Evolutionary conservation across 495 filamentous ascomycete species (phyloP), one percentile per base, ranked within the genome.

Genomic region (Aspergillus campestris): DNA sequence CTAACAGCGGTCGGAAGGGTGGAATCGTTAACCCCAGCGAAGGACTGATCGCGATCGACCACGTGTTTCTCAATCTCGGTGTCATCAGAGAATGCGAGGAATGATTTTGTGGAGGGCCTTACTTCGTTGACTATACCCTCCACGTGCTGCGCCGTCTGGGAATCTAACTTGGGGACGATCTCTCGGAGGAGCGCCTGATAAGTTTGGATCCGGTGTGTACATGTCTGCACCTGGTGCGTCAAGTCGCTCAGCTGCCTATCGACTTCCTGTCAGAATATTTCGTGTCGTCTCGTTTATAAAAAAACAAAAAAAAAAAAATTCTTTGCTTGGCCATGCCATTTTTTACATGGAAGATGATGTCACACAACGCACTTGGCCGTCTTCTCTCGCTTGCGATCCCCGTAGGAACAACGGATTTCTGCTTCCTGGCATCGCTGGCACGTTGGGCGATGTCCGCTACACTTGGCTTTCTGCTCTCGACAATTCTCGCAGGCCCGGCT

Each of bases 401-500:
- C 69, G 57, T 82, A 83, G 5, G 63, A 62, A 49, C 80, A 83
- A 7, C 14, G 39, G 29, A 73, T 56, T 13, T 64, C 64, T 15
- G 71, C 66, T 47, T 80, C 74, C 57, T 68, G 60, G 49, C 80
- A 83, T 47, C 79, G 70, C 34, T 72, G 69, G 55, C 80, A 83
- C 14, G 56, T 55, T 33, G 80, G 80, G 40, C 66, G 67, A 45
- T 72, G 72, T 8, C 79, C 79, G 47, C 70, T 79, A 57, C 78
- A 81, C 59, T 81, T 82, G 47, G 77, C 75, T 52, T 83, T 83
- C 50, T 84, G 74, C 45, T 86, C 81, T 8, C 83, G 72, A 64
- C 84, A 88, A 34, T 81, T 82, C 73, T 84, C 84, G 58, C 84
- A 88, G 2, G 84, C 84, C 40, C 66, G 69, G 47, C 66, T 67